Conservation (phyloP, 2,329 filamentous ascomycete genomes). For the Pseudopithomyces maydicus region DNA sequence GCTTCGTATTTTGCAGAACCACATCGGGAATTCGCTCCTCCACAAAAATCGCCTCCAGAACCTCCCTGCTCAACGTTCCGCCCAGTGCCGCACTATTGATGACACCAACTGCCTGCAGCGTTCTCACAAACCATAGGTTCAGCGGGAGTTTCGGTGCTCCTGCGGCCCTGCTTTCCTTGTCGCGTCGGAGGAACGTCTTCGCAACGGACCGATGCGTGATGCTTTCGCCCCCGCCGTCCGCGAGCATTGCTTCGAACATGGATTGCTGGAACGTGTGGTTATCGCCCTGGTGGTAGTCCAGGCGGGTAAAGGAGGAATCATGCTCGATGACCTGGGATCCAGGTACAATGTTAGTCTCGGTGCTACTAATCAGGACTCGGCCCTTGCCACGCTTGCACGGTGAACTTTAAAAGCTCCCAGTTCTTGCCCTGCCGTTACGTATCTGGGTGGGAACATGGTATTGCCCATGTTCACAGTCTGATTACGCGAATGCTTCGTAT, state of each 20-base stretch:
- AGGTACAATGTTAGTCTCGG: slow-evolving; percentile 24
- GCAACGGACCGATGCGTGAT: slow-evolving; percentile 33
- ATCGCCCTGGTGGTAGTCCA: slow-evolving; percentile 41
- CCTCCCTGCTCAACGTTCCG: slow-evolving; percentile 5
- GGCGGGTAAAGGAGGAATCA: slow-evolving; percentile 40
- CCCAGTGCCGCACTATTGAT: background rate
- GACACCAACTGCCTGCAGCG: slow-evolving; percentile 27
- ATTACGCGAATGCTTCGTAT: too few relatives aligned
- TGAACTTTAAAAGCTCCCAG: too few relatives aligned
- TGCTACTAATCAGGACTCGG: slow-evolving; percentile 6
- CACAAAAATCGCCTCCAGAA: slow-evolving; percentile 29
- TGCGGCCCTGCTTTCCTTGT: slow-evolving; percentile 29
- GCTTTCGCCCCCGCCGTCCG: slow-evolving; percentile 35
- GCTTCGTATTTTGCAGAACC: slow-evolving; percentile 30
- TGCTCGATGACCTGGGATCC: slow-evolving; percentile 43
- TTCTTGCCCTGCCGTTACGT: too few relatives aligned
- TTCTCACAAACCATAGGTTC: slow-evolving; percentile 32
- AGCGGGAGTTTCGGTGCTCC: slow-evolving; percentile 27
- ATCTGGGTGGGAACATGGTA: too few relatives aligned
- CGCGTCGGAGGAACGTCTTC: slow-evolving; percentile 32
- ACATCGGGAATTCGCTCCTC: slow-evolving; percentile 40
- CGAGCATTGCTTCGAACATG: slow-evolving; percentile 37
- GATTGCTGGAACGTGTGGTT: slow-evolving; percentile 40
- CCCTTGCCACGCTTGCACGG: too few relatives aligned
- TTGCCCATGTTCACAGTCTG: too few relatives aligned